phyloP scores from a whole-genome alignment of 345 rosid genomes.

The Populus tremula region DNA sequence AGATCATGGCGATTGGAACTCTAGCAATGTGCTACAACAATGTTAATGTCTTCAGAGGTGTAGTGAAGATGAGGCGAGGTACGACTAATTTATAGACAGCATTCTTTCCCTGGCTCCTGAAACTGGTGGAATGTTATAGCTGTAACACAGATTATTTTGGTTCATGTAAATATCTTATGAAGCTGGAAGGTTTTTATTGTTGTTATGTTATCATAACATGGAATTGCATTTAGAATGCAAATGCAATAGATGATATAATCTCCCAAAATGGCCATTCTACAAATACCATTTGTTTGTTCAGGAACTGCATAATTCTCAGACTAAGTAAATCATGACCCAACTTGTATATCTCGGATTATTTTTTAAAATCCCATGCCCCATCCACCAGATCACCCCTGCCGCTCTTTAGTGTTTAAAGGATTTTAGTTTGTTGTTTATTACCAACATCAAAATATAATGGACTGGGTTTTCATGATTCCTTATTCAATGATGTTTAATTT shows the following conservation, averaged over 20 bases:
- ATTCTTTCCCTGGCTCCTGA: slow-evolving; percentile 1
- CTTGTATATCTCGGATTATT: neutral
- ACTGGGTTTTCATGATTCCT: neutral
- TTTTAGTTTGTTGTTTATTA: neutral
- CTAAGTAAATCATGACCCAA: neutral
- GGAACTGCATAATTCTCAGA: neutral
- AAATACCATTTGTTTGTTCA: neutral
- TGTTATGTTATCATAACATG: neutral
- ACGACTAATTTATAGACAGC: slow-evolving; percentile 24
- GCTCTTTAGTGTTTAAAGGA: neutral
- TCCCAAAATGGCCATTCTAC: neutral
- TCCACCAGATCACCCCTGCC: neutral
- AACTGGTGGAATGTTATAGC: neutral
- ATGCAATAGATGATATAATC: neutral
- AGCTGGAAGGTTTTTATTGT: neutral
- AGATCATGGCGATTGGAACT: slow-evolving; percentile 98
- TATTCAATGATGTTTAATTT: slow-evolving; percentile 1
- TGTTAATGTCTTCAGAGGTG: slow-evolving; percentile 87
- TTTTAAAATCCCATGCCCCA: neutral
- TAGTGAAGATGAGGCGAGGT: slow-evolving; percentile 98
- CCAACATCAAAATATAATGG: neutral
- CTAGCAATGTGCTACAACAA: slow-evolving; percentile 87
- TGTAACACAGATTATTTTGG: neutral
- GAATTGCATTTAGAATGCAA: neutral
- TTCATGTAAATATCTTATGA: neutral